Conservation (phyloP, 2,329 filamentous ascomycete species). For the Aspergillus udagawae region DNA sequence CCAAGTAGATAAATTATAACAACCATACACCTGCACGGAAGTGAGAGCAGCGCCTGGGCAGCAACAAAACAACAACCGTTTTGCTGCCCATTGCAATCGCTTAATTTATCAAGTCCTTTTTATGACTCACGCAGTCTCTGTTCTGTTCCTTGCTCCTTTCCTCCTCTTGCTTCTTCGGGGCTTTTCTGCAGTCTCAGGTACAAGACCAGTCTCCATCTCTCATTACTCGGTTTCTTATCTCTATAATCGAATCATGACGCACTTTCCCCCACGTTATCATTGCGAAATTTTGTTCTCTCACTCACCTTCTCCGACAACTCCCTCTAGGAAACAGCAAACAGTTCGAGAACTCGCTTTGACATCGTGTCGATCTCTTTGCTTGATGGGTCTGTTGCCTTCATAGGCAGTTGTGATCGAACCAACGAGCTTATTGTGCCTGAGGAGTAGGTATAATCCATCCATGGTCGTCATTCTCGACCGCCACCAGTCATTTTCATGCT, state of each 20-base stretch:
- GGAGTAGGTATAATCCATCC: neutral
- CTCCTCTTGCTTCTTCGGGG: neutral
- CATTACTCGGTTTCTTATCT: slow-evolving; percentile 8
- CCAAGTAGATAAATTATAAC: neutral
- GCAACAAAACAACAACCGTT: slow-evolving; percentile 4
- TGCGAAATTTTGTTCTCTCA: slow-evolving; percentile 24
- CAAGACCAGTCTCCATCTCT: slow-evolving; percentile 2
- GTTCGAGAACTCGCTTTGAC: neutral
- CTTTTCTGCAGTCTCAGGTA: neutral
- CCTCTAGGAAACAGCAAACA: slow-evolving; percentile 2
- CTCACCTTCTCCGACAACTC: slow-evolving; percentile 13
- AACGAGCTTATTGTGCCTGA: neutral
- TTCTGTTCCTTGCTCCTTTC: neutral
- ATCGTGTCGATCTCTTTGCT: neutral
- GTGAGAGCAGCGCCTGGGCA: neutral
- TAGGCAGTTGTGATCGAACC: neutral
- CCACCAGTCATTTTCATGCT: neutral
- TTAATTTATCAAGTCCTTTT: slow-evolving; percentile 2
- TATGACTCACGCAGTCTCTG: neutral
- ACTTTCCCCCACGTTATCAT: slow-evolving; percentile 23
- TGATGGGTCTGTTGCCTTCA: slow-evolving; percentile 4
- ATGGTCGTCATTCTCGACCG: neutral
- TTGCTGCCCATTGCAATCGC: slow-evolving; percentile 12
- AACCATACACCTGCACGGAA: neutral
- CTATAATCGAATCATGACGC: slow-evolving; percentile 32